A percentile compares a stretch with the other conserved stretches of the same genome.
phyloP scores from a whole-genome alignment of 1,139 yeast genomes.

The Pichia sp. region DNA sequence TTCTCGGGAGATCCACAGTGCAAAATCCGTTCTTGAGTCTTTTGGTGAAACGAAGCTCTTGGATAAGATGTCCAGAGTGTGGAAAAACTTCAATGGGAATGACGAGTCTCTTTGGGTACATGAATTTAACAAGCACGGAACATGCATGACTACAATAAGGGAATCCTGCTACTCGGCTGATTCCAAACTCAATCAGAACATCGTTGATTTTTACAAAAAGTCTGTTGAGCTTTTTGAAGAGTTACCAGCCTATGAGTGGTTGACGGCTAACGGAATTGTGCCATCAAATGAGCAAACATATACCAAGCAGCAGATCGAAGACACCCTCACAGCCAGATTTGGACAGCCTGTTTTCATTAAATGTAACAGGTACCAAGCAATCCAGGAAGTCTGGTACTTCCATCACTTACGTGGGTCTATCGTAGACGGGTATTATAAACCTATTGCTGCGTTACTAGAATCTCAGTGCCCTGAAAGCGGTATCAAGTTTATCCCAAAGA shows the following conservation, averaged over 20 bases:
- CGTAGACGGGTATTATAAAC: constrained; percentile 56
- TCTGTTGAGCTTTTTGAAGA: constrained; percentile 59
- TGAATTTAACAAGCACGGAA: constrained; percentile 93
- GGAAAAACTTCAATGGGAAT: constrained; percentile 76
- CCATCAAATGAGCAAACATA: constrained; percentile 58
- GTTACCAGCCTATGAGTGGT: constrained; percentile 68
- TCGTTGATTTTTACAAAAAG: constrained; percentile 71
- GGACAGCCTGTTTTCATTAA: constrained; percentile 64
- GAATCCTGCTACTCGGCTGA: constrained; percentile 57
- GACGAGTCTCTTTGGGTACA: constrained; percentile 85
- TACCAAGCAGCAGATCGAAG: constrained; percentile 56
- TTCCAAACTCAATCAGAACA: constrained; percentile 50
- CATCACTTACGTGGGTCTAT: constrained; percentile 77
- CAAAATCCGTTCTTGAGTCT: constrained; percentile 47
- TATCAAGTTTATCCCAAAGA: constrained; percentile 74
- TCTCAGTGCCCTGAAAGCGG: constrained; percentile 69
- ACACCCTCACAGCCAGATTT: constrained; percentile 57
- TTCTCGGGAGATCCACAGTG: constrained; percentile 51
- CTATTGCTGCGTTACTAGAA: constrained; percentile 52
- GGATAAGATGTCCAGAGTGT: constrained; percentile 51
- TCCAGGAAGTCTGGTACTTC: constrained; percentile 89
- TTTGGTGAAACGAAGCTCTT: constrained; percentile 51
- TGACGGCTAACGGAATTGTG: constrained; percentile 60
- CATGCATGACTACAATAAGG: constrained; percentile 77
- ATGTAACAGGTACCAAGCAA: constrained; percentile 62